Percentiles rank a stretch among this genome's conserved stretches.
phyloP scores from a whole-genome alignment of 345 rosid species.

The Nephelium lappaceum region DNA sequence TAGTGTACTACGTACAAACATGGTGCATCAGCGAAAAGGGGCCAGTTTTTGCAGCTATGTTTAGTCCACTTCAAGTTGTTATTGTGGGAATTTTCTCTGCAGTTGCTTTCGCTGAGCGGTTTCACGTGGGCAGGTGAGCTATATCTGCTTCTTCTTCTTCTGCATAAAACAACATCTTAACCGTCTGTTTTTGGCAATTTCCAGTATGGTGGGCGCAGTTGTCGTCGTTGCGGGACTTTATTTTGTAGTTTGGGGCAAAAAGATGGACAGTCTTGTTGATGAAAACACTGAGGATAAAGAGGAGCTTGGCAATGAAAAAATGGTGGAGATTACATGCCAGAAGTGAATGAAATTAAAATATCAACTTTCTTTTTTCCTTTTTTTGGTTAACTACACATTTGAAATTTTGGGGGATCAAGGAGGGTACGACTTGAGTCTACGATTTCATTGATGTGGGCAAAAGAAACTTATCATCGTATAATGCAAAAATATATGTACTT shows the following conservation, averaged over 20 bases:
- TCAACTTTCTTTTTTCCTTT: neutral
- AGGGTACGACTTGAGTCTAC: neutral
- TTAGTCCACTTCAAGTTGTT: slow-evolving; percentile 38
- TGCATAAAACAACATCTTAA: neutral
- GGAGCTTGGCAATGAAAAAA: neutral
- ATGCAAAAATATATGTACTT: neutral
- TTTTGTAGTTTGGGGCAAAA: slow-evolving; percentile 45
- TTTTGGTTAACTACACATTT: neutral
- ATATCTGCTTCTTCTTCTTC: neutral
- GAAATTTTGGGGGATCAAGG: neutral
- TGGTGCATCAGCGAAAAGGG: slow-evolving; percentile 49
- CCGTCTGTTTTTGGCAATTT: neutral
- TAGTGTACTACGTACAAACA: slow-evolving; percentile 37
- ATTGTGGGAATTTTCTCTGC: slow-evolving; percentile 49
- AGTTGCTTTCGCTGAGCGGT: slow-evolving; percentile 46
- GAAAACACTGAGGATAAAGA: slow-evolving; percentile 9
- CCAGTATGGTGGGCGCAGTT: slow-evolving; percentile 37
- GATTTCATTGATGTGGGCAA: neutral
- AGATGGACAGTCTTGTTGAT: slow-evolving; percentile 18
- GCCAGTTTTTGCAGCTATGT: slow-evolving; percentile 51
- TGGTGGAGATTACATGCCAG: slow-evolving; percentile 11
- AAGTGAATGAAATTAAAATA: neutral
- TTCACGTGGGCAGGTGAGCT: slow-evolving; percentile 43
- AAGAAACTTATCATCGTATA: neutral
- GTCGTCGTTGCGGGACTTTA: slow-evolving; percentile 42